Evolutionary conservation across 1,139 yeast species (phyloP).

Genomic region (Debaryomyces udenii): DNA sequence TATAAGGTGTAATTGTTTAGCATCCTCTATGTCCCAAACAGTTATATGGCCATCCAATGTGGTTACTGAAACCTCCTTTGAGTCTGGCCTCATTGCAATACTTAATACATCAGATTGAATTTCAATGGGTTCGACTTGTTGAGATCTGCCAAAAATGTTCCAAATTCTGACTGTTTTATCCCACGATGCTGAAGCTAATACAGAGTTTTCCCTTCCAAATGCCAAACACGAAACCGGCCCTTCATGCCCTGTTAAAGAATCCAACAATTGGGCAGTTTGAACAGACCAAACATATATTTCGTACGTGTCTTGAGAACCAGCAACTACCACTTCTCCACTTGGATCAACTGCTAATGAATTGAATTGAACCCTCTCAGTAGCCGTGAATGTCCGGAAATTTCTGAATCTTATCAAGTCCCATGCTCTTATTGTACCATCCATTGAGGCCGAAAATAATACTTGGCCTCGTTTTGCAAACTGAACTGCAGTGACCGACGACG

Average conservation of each 20-base stretch:
- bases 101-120: constrained; percentile 84
- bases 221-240: constrained; percentile 92
- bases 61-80: constrained; percentile 84
- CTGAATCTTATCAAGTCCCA: constrained; percentile 94
- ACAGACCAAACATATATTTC: constrained; percentile 97
- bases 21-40: constrained; percentile 81
- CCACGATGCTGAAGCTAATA: constrained; percentile 94
- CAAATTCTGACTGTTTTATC: constrained; percentile 92
- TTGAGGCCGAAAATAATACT: constrained; percentile 84
- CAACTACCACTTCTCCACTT: constrained; percentile 95
- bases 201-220: constrained; percentile 78
- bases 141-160: constrained; percentile 87
- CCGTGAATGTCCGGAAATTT: constrained; percentile 92
- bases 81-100: constrained; percentile 86
- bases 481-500: constrained; percentile 85
- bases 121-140: constrained; percentile 88
- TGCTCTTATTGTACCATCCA: constrained; percentile 97
- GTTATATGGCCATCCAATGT: constrained; percentile 88
- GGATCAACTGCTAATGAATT: constrained; percentile 93
- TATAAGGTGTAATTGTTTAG: constrained; percentile 77
- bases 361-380: constrained; percentile 86
- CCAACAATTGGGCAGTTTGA: constrained; percentile 90
- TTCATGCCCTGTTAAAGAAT: constrained; percentile 87
- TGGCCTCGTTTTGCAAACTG: constrained; percentile 87
- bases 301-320: constrained; percentile 88